phyloP scores from a whole-genome alignment of 441 rosid species.

The Hura crepitans region DNA sequence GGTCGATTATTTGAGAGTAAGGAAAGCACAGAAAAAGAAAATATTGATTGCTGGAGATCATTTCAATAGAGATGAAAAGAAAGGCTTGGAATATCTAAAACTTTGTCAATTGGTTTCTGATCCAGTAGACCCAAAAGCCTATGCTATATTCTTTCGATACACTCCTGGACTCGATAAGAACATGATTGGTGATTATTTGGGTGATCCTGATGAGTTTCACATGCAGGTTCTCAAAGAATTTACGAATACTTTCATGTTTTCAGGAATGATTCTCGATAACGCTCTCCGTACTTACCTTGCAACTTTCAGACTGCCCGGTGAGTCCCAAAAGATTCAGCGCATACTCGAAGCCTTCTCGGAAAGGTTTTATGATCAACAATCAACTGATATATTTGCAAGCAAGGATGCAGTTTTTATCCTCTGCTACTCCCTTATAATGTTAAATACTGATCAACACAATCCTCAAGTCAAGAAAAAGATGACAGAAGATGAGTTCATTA shows the following conservation, averaged over 20 bases:
- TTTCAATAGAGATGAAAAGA: constrained; percentile 72
- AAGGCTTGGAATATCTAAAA: constrained; percentile 75
- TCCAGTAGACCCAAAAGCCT: constrained; percentile 58
- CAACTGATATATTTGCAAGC: constrained; percentile 56
- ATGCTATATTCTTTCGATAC: constrained; percentile 65
- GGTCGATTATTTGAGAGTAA: constrained; percentile 56
- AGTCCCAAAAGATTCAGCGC: constrained; percentile 83
- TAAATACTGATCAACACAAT: constrained; percentile 88
- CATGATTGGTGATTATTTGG: constrained; percentile 75
- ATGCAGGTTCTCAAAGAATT: constrained; percentile 68
- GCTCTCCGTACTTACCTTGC: constrained; percentile 74
- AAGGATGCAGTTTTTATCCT: constrained; percentile 70
- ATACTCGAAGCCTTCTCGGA: constrained; percentile 82
- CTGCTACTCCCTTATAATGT: constrained; percentile 89
- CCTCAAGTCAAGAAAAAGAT: constrained; percentile 89
- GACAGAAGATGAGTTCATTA: constrained; percentile 93
- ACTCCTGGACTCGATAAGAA: constrained; percentile 64
- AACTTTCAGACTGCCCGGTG: constrained; percentile 76
- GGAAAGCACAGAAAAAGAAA: constrained; percentile 78
- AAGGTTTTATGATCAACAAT: constrained; percentile 62
- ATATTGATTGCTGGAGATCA: constrained; percentile 62
- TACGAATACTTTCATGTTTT: constrained; percentile 62
- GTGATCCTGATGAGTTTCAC: constrained; percentile 79
- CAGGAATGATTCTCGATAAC: constrained; percentile 74
- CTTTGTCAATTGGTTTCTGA: constrained; percentile 51